Evolutionary conservation across 2,329 filamentous ascomycete genomes (phyloP), one percentile per base, ranked within the genome.

Genomic region (Fusarium ambrosium): DNA sequence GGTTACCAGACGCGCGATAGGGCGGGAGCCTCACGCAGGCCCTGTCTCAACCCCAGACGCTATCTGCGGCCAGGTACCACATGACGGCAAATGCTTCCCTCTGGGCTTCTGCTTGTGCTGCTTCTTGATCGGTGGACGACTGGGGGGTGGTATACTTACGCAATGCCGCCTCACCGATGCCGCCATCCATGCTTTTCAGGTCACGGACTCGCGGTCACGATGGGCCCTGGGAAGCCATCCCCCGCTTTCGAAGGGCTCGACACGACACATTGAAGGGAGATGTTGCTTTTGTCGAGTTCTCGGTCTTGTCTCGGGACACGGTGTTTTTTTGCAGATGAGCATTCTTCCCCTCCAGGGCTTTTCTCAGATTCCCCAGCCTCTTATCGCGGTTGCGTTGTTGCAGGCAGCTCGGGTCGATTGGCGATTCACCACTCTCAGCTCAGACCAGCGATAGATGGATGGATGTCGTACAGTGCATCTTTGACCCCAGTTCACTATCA

Each of bases 121-220:
- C 32, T 34, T 34, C 62, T 62, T 32, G 51, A 37, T 58, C 37
- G 43, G 63, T 60, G 67, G 55, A 62, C 62, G 34, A 56, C 56
- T 39, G 41, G 63, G 63, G 39, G 55, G 32, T 56, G 59, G 24
- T 48, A n/a, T 53, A 53, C 64, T 66, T 67, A 73, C 70, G 68
- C 69, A 69, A 66, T 68, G 70, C 76, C 62, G 68, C 76, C 72
- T 78, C 76, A 77, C 74, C 74, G 70, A 77, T 70, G 71, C 74
- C 67, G 64, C 76, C 74, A 73, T 78, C 67, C 73, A 76, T 77
- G 73, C 66, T 72, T 53, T 61, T 41, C 60, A 71, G 75, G 77
- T 79, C 77, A 76, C 77, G 74, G 70, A 75, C 69, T 73, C 65
- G 48, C 63, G 75, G 76, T 78, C 76, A 78, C 75, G 76, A 76